Percentiles rank a stretch among this genome's conserved stretches.
Conservation (phyloP, 768 basidiomycete genomes). For the Floccularia luteovirens region DNA sequence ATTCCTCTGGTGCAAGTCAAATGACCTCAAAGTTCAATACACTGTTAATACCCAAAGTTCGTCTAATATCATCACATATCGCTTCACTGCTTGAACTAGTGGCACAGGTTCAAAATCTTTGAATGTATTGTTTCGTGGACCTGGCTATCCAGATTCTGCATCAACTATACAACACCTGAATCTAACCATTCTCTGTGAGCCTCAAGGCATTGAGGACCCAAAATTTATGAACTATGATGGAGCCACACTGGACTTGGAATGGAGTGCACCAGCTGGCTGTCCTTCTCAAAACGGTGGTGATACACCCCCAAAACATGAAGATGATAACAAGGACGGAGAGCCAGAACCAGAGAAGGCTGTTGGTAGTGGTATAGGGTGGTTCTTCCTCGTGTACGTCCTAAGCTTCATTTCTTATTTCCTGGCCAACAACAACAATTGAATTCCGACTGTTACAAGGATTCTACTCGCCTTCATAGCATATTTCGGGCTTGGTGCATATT, state of each 20-base stretch:
- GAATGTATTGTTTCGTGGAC: slow-evolving; percentile 48
- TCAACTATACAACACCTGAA: slow-evolving; percentile 51
- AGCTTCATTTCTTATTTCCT: not conserved
- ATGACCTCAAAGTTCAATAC: slow-evolving; percentile 22
- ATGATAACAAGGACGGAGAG: slow-evolving; percentile 23
- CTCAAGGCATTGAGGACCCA: slow-evolving; percentile 32
- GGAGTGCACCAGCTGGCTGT: slow-evolving; percentile 60
- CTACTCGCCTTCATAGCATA: slow-evolving; percentile 63
- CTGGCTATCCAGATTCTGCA: slow-evolving; percentile 47
- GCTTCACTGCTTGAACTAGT: too few relatives aligned
- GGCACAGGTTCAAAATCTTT: slow-evolving; percentile 46
- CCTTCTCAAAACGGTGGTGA: slow-evolving; percentile 19
- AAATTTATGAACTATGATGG: slow-evolving; percentile 56
- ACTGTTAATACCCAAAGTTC: slow-evolving; percentile 29
- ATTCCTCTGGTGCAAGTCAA: slow-evolving; percentile 58
- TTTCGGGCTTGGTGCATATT: slow-evolving; percentile 74
- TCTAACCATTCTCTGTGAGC: slow-evolving; percentile 53
- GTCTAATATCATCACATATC: slow-evolving; percentile 8
- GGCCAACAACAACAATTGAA: too few relatives aligned
- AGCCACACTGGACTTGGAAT: slow-evolving; percentile 45
- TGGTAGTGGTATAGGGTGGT: slow-evolving; percentile 81
- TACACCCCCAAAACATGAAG: slow-evolving; percentile 13
- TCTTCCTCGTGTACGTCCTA: slow-evolving; percentile 72
- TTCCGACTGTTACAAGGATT: slow-evolving; percentile 30
- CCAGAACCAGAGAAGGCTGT: slow-evolving; percentile 29